Percentiles rank a stretch among this genome's conserved stretches.
Evolutionary conservation across 495 filamentous ascomycete species (phyloP).

Genomic region (Penicillium roqueforti): DNA sequence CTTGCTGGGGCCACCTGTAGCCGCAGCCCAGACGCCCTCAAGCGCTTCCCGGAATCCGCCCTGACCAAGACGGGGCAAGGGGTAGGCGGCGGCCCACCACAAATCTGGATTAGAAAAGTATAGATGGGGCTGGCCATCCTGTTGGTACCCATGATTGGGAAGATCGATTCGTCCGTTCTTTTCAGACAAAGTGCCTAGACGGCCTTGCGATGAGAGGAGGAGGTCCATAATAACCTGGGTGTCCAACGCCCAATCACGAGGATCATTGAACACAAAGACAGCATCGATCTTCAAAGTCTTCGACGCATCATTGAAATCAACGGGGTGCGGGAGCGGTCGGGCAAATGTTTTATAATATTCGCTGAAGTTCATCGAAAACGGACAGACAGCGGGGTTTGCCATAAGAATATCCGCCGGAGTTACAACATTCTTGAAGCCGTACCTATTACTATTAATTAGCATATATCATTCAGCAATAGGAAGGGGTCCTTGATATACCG

Average conservation of each 20-base stretch:
- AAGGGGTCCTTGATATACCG: constrained; percentile 26
- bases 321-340: constrained; percentile 50
- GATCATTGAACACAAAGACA: constrained; percentile 86
- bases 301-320: constrained; percentile 34
- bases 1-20: constrained; percentile 56
- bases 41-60: constrained; percentile 84
- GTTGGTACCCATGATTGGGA: constrained; percentile 70
- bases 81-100: constrained; percentile 78
- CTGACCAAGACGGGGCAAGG: constrained; percentile 86
- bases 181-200: constrained; percentile 70
- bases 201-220: constrained; percentile 66
- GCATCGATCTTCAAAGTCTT: constrained; percentile 70
- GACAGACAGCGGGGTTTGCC: constrained; percentile 72
- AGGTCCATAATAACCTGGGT: constrained; percentile 76
- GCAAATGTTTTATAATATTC: constrained; percentile 59
- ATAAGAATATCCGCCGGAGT: constrained; percentile 79
- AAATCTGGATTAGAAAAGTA: constrained; percentile 92
- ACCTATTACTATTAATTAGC: constrained; percentile 36
- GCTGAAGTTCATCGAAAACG: constrained; percentile 62
- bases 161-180: constrained; percentile 51
- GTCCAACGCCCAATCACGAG: constrained; percentile 91
- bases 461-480: neutral
- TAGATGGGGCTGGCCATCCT: constrained; percentile 72
- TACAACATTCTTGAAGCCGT: constrained; percentile 82
- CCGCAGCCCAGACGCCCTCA: constrained; percentile 68